A percentile compares a stretch with the other conserved stretches of the same genome.
These are phyloP conservation scores for Tolypocladium capitatum DNA, from an alignment of 2,329 filamentous ascomycete genomes.

Conservation along the genomic window DNA sequence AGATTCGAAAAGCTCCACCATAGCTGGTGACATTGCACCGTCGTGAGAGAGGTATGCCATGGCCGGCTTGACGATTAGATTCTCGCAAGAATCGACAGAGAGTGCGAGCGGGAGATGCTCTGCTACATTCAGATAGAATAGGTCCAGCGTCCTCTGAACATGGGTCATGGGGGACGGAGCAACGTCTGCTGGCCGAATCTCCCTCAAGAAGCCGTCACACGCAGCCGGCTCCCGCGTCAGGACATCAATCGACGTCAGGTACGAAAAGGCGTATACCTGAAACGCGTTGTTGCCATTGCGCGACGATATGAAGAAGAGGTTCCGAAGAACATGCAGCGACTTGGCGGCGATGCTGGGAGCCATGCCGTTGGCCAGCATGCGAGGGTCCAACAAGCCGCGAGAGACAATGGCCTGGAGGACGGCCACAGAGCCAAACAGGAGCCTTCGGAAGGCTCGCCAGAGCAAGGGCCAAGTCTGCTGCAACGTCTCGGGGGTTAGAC, in stretches of 20 bases:
- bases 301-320: constrained; percentile 70
- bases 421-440: constrained; percentile 63
- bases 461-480: constrained; percentile 55
- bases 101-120: constrained; percentile 70
- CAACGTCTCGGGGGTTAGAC: constrained; percentile 51
- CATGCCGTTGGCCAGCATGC: constrained; percentile 25
- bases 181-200: constrained; percentile 36
- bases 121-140: constrained; percentile 78
- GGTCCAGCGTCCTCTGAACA: constrained; percentile 59
- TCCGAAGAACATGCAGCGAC: constrained; percentile 59
- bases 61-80: constrained; percentile 60
- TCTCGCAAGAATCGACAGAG: constrained; percentile 52
- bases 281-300: constrained; percentile 61
- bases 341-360: constrained; percentile 57
- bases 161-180: constrained; percentile 11
- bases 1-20: constrained; percentile 63
- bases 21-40: constrained; percentile 28
- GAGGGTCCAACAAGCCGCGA: constrained; percentile 41
- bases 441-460: constrained; percentile 62
- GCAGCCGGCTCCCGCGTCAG: constrained; percentile 57
- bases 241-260: constrained; percentile 70
- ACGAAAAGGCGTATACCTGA: constrained; percentile 74
- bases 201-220: constrained; percentile 51
- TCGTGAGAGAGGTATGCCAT: constrained; percentile 53
- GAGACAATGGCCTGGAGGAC: constrained; percentile 62